Conservation (phyloP, 495 filamentous ascomycete species). For the Penicillium atrosanguineum region DNA sequence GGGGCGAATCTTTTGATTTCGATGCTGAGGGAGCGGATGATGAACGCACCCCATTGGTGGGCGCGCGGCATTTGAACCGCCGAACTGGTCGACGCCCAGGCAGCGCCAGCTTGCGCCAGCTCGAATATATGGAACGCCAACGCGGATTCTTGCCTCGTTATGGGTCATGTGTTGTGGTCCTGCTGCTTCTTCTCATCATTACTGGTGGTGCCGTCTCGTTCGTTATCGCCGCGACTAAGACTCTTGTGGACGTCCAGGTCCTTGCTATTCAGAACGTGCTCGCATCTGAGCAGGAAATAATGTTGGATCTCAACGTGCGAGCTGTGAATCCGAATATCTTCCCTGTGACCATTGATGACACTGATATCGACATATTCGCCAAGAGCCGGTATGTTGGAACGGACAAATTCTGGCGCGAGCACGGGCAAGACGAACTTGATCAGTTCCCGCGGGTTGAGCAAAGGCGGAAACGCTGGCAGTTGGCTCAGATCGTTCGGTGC, state of each 20-base stretch:
- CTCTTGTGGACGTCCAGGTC: slow-evolving; percentile 72
- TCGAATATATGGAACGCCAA: slow-evolving; percentile 69
- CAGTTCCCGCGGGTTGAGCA: slow-evolving; percentile 35
- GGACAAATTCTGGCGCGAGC: slow-evolving; percentile 70
- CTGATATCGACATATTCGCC: slow-evolving; percentile 90
- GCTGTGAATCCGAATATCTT: slow-evolving; percentile 92
- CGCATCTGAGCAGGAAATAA: slow-evolving; percentile 90
- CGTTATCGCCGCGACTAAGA: slow-evolving; percentile 86
- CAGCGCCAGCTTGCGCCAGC: slow-evolving; percentile 62
- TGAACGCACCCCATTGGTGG: slow-evolving; percentile 82
- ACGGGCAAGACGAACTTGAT: slow-evolving; percentile 30
- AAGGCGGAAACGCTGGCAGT: slow-evolving; percentile 34
- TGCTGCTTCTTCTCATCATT: slow-evolving; percentile 70
- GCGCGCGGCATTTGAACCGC: slow-evolving; percentile 55
- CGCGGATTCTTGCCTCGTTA: slow-evolving; percentile 67
- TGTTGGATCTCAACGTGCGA: slow-evolving; percentile 86
- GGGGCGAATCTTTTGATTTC: slow-evolving; percentile 59
- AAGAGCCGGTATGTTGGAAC: slow-evolving; percentile 82
- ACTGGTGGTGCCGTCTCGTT: slow-evolving; percentile 81
- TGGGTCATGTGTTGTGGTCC: slow-evolving; percentile 74
- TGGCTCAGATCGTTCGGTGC: slow-evolving; percentile 32
- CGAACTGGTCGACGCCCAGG: slow-evolving; percentile 58
- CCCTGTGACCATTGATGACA: slow-evolving; percentile 73
- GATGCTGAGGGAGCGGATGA: slow-evolving; percentile 82
- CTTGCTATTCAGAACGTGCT: slow-evolving; percentile 82